Conservation (phyloP, 352 stramenopile species). For the Phytophthora uliginosa region DNA sequence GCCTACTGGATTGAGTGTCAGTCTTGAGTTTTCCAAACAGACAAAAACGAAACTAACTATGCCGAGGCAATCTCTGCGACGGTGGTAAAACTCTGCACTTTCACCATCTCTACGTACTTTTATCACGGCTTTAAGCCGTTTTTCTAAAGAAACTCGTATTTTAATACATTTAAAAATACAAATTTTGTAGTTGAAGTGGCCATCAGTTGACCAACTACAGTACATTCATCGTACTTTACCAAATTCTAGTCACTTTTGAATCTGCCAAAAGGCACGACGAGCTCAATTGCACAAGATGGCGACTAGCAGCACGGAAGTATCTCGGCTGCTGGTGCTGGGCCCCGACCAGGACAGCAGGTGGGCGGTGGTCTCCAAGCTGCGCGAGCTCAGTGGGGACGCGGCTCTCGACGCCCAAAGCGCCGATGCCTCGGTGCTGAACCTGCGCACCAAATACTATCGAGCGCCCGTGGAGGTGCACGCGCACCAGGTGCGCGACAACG, state of each 20-base stretch:
- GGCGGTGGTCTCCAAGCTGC: conserved; percentile 38
- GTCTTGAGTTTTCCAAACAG: background rate
- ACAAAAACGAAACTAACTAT: too few relatives aligned
- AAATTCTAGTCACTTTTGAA: conserved; percentile 6
- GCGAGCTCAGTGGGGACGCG: conserved; percentile 43
- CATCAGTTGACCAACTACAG: background rate
- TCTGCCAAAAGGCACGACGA: conserved; percentile 14
- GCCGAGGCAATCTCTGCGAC: too few relatives aligned
- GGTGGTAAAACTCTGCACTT: too few relatives aligned
- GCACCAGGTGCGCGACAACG: conserved; percentile 54
- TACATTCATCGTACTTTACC: background rate
- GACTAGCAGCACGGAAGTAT: conserved; percentile 21
- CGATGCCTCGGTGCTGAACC: conserved; percentile 39
- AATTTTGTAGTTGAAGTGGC: conserved; percentile 2
- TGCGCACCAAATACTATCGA: conserved; percentile 82
- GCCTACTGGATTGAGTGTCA: background rate
- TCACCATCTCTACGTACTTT: too few relatives aligned
- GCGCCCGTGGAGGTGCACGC: conserved; percentile 64
- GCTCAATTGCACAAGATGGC: conserved; percentile 14
- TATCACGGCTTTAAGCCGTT: too few relatives aligned
- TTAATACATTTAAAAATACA: too few relatives aligned
- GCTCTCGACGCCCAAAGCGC: background rate
- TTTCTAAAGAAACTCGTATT: too few relatives aligned
- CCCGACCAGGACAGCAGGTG: conserved; percentile 33
- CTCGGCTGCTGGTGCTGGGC: conserved; percentile 58